Conservation (phyloP, 805 yeast genomes). For the Suhomyces sp. region DNA sequence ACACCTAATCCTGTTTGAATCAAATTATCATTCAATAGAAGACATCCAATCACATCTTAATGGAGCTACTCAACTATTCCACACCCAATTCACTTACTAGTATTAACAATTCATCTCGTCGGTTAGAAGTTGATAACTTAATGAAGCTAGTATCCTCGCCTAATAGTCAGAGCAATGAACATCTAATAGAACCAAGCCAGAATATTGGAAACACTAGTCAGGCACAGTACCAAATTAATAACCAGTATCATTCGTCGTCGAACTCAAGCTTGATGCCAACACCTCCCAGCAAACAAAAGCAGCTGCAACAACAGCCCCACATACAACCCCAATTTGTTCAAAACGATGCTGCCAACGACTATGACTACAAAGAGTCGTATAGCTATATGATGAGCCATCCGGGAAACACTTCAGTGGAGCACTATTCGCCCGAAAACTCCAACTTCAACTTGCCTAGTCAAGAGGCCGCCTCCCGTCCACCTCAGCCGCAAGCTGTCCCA, state of each 20-base stretch:
- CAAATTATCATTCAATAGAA: neutral
- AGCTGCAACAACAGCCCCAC: neutral
- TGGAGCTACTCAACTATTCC: slow-evolving; percentile 7
- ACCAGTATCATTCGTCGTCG: neutral
- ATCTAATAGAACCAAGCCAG: neutral
- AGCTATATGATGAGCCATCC: slow-evolving; percentile 8
- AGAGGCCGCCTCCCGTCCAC: neutral
- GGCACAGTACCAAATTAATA: neutral
- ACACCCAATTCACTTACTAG: neutral
- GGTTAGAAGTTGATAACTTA: slow-evolving; percentile 1
- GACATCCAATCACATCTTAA: neutral
- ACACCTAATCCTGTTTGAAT: neutral
- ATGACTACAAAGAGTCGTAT: slow-evolving; percentile 12
- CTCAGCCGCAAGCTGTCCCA: neutral
- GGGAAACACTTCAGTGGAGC: slow-evolving; percentile 1
- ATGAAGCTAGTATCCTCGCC: slow-evolving; percentile 1
- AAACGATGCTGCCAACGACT: slow-evolving; percentile 8
- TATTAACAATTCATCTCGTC: neutral
- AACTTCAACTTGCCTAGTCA: slow-evolving; percentile 3
- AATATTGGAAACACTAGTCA: neutral
- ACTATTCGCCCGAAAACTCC: slow-evolving; percentile 7
- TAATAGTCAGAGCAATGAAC: neutral
- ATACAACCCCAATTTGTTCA: slow-evolving; percentile 1
- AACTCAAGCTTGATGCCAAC: neutral
- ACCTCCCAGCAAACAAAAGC: slow-evolving; percentile 2